These are phyloP conservation scores for Physcomitrellopsis africana DNA, from an alignment of 225 moss, liverwort and hornwort species.

Conservation along the genomic window DNA sequence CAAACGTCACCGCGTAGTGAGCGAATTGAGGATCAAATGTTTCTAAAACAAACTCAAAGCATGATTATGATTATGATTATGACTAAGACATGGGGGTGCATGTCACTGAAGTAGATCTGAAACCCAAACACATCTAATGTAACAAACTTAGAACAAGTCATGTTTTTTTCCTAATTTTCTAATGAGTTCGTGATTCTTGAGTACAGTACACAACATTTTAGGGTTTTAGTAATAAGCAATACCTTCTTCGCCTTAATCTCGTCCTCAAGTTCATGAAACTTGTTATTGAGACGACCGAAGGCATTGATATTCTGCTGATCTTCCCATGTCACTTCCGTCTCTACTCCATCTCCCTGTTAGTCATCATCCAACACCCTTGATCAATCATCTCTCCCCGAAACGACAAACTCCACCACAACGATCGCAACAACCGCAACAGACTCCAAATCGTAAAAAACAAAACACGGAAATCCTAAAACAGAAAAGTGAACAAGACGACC, in stretches of 20 bases:
- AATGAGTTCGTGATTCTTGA: neutral
- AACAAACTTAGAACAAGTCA: neutral
- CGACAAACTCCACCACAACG: neutral
- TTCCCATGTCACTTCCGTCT: constrained; percentile 97
- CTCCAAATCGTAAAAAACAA: neutral
- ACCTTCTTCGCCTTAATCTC: constrained; percentile 97
- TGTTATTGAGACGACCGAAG: constrained; percentile 95
- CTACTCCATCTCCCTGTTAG: constrained; percentile 80
- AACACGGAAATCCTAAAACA: constrained; percentile 14
- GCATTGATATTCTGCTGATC: constrained; percentile 95
- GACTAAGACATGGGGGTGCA: neutral
- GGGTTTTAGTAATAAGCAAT: constrained; percentile 13
- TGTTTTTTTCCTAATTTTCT: neutral
- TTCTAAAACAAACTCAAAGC: neutral
- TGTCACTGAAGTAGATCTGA: neutral
- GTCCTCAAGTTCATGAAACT: constrained; percentile 97
- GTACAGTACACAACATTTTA: neutral
- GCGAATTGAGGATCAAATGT: neutral
- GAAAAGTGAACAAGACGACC: neutral
- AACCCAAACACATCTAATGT: neutral
- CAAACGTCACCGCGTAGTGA: neutral
- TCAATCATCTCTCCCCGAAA: neutral
- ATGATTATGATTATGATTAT: too few species aligned
- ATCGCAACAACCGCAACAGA: neutral
- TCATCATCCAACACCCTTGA: constrained; percentile 18